Evolutionary conservation across 768 basidiomycete species (phyloP), one percentile per base, ranked within the genome.

Genomic region (Russula foetens): DNA sequence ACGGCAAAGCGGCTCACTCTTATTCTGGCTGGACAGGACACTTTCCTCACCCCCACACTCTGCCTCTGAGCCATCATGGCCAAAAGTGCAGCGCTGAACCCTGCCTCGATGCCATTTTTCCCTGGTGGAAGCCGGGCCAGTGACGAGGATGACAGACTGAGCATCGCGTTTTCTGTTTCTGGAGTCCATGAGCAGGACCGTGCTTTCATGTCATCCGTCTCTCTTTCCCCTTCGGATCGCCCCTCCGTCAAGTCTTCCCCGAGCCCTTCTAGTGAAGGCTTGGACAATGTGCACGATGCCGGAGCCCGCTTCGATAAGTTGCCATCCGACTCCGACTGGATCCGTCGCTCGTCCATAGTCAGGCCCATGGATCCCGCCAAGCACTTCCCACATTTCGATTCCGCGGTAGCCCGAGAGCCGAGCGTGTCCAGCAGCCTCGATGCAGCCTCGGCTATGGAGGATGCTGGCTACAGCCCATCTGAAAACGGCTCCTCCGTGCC

Each of bases 21-120:
- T 46, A 31, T 53, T 53, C 61, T 58, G 23, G 49, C 46, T 45
- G 39, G 29, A 47, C 56, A 62, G 61, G 56, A 62, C 39, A 57
- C 61, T 50, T 62, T 58, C 61, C 35, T 46, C 41, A 53, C 56
- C 56, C n/a, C 28, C 28, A 62, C 51, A 26, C 51, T 53, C 61
- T 31, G 48, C 50, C 58, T 60, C 57, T 54, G 54, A 55, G 58
- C 56, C 54, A 59, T 57, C 55, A 88, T 90, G 85, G 84, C 86
- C 63, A 84, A 83, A 79, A 88, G 84, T 68, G 85, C 82, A 68
- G 79, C 86, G 61, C 76, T 91, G 67, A 90, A 91, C 73, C 88
- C 90, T 65, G 79, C 88, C 63, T 92, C 89, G 60, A 84, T 84
- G 71, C 90, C 90, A 53, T 92, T 92, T 80, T 90, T 90, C 71